Conservation (phyloP, 2,329 filamentous ascomycete species). For the Beauveria sp. region DNA sequence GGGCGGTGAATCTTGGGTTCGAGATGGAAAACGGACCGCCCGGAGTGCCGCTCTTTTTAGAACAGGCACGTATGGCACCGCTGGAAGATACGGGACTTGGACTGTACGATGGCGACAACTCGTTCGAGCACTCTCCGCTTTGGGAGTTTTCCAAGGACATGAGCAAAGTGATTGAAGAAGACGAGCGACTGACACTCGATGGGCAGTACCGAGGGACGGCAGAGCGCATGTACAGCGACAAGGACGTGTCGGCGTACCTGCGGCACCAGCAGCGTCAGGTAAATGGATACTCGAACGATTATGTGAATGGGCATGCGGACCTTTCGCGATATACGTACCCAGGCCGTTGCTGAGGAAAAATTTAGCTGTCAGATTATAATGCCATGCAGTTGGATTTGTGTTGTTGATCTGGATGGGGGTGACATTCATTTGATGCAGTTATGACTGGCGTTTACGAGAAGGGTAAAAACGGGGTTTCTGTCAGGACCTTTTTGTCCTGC, state of each 20-base stretch:
- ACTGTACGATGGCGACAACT: constrained; percentile 8
- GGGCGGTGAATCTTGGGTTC: constrained; percentile 4
- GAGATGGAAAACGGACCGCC: constrained; percentile 6
- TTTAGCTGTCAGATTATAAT: neutral
- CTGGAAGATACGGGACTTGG: neutral
- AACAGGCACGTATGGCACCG: constrained; percentile 6
- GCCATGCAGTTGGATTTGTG: neutral
- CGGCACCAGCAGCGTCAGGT: constrained; percentile 5
- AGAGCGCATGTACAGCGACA: neutral
- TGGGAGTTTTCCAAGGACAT: constrained; percentile 1
- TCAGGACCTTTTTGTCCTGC: neutral
- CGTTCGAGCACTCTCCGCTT: constrained; percentile 4
- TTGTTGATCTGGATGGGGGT: neutral
- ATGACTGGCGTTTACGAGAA: neutral
- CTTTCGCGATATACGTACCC: neutral
- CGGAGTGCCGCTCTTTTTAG: constrained; percentile 5
- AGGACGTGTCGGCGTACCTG: constrained; percentile 4
- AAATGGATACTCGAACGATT: constrained; percentile 4
- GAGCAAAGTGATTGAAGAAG: neutral
- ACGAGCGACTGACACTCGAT: neutral
- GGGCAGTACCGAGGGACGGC: neutral
- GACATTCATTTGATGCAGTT: neutral
- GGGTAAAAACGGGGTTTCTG: neutral
- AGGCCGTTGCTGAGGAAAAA: neutral
- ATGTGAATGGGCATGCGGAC: constrained; percentile 1